Base-by-base conservation (phyloP, 148 eudicot species). In the Silene conica region DNA sequence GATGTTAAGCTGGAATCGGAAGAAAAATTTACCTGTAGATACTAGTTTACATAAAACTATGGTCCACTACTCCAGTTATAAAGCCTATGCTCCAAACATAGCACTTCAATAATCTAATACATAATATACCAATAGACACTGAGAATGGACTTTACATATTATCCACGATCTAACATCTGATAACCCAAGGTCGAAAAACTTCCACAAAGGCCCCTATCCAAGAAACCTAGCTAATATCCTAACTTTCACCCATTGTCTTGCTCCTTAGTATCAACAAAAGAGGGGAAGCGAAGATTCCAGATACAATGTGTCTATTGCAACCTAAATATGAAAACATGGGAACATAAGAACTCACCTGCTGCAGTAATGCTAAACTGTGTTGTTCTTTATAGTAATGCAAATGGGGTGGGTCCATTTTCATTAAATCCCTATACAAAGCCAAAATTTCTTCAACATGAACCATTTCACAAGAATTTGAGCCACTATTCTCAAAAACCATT, bases 371-470 rank as follows among this genome's bases (percentile, higher is more conserved):
- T 63, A 88, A 82, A 82, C 93, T 92, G 83, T 84, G 76, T 66
- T 95, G 86, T 61, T 90, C 97, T 85, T 86, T 84, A 75, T 95
- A 95, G 70, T 86, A 90, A 73, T 81, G 81, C 48, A 74, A 78
- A 80, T 95, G 98, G 16, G 86, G 18, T 46, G 87, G 88, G 63
- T 95, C 97, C 84, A 83, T 67, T 67, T 82, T 79, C 82, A 84
- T 87, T 67, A 95, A 80, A 73, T 90, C 96, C 72, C 68, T 67
- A 76, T 90, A 92, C 73, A 95, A 77, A 56, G 83, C 85, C 59
- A 87, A 70, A 69, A 87, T 77, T 75, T 95, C 93, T 78, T 87
- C 87, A 78, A 79, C 81, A 73, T 82, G 83, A 63, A 67, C 73
- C 79, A 78, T 71, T 69, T 74, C 77, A 57, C 21, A 45, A 56